phyloP scores from a whole-genome alignment of 2,329 filamentous ascomycete species.

The Fusarium solani-melongenae region DNA sequence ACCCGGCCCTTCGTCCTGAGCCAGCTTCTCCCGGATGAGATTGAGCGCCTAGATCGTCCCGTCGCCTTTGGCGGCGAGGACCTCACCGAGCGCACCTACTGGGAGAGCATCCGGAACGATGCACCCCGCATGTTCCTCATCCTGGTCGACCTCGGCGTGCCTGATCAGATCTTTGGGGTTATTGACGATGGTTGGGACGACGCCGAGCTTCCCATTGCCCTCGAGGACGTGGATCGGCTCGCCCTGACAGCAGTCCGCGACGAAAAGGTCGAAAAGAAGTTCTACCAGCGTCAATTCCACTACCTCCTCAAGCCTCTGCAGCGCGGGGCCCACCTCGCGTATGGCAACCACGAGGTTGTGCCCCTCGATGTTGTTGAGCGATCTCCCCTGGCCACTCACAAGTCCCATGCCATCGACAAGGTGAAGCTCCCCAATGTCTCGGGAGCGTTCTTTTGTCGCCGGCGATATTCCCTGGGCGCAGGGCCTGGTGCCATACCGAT shows the following conservation, averaged over 20 bases:
- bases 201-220: conserved; percentile 75
- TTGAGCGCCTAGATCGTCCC: conserved; percentile 69
- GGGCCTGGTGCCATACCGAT: conserved; percentile 56
- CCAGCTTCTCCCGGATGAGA: conserved; percentile 71
- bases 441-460: conserved; percentile 66
- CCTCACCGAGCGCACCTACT: conserved; percentile 78
- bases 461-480: conserved; percentile 64
- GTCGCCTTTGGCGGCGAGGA: conserved; percentile 73
- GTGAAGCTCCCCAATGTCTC: conserved; percentile 73
- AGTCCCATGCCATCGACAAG: conserved; percentile 60
- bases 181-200: conserved; percentile 84
- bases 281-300: conserved; percentile 76
- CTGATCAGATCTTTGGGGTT: conserved; percentile 79
- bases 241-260: conserved; percentile 69
- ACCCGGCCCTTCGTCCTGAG: conserved; percentile 74
- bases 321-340: conserved; percentile 70
- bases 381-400: conserved; percentile 55
- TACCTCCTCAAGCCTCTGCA: conserved; percentile 75
- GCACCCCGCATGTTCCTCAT: conserved; percentile 78
- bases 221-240: conserved; percentile 73
- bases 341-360: conserved; percentile 74
- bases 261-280: conserved; percentile 73
- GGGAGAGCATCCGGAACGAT: conserved; percentile 79
- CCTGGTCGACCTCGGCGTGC: conserved; percentile 74
- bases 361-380: conserved; percentile 75